Evolutionary conservation across 257 asterid genomes (phyloP), one percentile per base, ranked within the genome.

Genomic region (Anisodus tanguticus): DNA sequence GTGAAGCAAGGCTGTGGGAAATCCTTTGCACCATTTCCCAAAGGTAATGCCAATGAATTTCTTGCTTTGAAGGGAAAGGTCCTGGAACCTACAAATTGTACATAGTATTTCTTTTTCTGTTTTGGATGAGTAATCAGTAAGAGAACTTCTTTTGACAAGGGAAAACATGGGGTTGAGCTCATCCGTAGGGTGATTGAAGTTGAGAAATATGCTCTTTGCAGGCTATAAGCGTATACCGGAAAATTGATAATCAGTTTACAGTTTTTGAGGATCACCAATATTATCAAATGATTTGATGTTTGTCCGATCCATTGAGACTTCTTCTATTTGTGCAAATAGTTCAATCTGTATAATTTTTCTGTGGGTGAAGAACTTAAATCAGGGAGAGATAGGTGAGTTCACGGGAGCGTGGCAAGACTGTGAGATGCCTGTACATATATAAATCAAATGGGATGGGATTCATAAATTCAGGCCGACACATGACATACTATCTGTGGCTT

Each of bases 1-100:
- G 95, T 90, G 88, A 96, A 94, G 88, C 91, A 93, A 81, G 94
- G 97, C n/a, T 96, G 99, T 84, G 98, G 98, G 63, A 96, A 92
- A 83, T 91, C 98, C 47, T 92, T 89, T 86, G 97, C 98, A 60
- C 97, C 98, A 8, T 96, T 96, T 87, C 98, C 99, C 11, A 92
- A 94, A 94, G 98, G 99, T 96, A 92, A 53, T 41, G 82, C 11
- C 19, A 15, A 77, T 26, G 26, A 53, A 51, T 45, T 26, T 26
- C 45, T 77, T 26, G 31, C 64, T 51, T 15, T 77, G 47, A 53
- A 13, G 26, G 81, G 64, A 53, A 26, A 26, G 64, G 81, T 39
- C 31, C 49, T 67, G 47, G 74, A 67, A 6, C 19, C 10, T 69
- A 15, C 6, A 15, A 26, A 71, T 22, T 71, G 16, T 51, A 7